These are phyloP conservation scores for Nitzschia putrida DNA, from an alignment of 108 stramenopile genomes.

Conservation along the genomic window DNA sequence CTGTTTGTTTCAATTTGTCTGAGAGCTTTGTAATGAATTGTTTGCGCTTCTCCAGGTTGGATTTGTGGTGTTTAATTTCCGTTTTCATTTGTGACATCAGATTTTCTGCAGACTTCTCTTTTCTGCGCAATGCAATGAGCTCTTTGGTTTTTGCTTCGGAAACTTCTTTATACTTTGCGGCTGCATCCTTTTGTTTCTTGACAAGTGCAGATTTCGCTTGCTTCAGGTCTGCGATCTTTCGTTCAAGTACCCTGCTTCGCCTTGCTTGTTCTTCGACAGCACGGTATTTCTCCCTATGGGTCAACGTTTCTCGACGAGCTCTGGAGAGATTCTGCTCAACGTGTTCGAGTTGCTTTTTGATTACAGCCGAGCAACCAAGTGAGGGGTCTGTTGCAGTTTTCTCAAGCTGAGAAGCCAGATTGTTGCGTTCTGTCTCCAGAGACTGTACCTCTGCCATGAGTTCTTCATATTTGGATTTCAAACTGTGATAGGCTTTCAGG, in stretches of 20 bases:
- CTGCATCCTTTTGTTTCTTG: conserved; percentile 77
- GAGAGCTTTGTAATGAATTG: conserved; percentile 62
- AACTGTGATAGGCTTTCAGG: conserved; percentile 75
- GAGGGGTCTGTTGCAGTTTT: conserved; percentile 69
- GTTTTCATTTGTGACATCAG: conserved; percentile 68
- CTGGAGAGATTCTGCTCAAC: conserved; percentile 71
- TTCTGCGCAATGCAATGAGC: conserved; percentile 69
- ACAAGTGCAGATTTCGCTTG: conserved; percentile 62
- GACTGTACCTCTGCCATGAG: conserved; percentile 77
- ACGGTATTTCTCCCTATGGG: conserved; percentile 75
- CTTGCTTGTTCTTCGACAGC: conserved; percentile 75
- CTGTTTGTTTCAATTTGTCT: conserved; percentile 82
- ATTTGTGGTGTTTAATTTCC: conserved; percentile 69
- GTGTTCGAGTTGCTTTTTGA: conserved; percentile 71
- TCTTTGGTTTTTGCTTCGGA: conserved; percentile 78
- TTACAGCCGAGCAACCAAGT: conserved; percentile 67
- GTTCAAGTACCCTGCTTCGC: conserved; percentile 69
- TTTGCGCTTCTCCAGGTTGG: conserved; percentile 66
- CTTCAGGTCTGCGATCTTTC: conserved; percentile 79
- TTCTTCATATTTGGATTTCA: conserved; percentile 79
- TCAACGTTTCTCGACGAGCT: conserved; percentile 66
- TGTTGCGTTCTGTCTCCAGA: conserved; percentile 73
- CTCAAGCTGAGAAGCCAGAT: conserved; percentile 69
- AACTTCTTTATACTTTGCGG: conserved; percentile 59
- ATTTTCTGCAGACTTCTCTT: conserved; percentile 59